Base-by-base conservation (phyloP, 2,329 filamentous ascomycete species). In the Calonectria hawksworthii region DNA sequence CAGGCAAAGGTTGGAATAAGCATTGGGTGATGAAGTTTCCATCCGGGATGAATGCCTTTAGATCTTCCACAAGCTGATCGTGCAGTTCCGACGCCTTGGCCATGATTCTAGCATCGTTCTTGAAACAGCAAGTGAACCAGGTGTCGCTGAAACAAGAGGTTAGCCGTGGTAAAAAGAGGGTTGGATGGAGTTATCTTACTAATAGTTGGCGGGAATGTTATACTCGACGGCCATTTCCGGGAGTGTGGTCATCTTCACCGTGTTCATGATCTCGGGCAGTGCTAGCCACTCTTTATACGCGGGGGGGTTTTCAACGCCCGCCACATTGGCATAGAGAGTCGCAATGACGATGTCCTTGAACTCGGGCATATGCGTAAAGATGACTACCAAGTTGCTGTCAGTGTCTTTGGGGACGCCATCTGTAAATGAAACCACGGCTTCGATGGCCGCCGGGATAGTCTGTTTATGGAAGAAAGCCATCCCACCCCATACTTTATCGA, bases 211-310 rank as follows among this genome's bases (percentile, higher is more conserved):
- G 16, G 76, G 76, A 6, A 77, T 66, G 3, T 78, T 78, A 59
- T 78, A 78, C 59, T 78, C 76, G 23, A 75, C 71, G 0, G 76
- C 76, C 72, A 78, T 78, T 23, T 78, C 76, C 0, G 68, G 26
- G 0, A 78, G n/a, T 8, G 76, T 78, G 1, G 76, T 78, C 44
- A 75, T 59, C 66, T 78, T 78, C 16, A 76, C 72, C 2, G 74
- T 75, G 38, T 44, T 78, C 21, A 75, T 13, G 18, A 78, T 78
- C 28, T 76, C 76, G 2, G 76, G 76, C 1, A 78, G 23, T 30
- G 68, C 76, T 13, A 78, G 23, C 76, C 76, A 78, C 30, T 78
- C 77, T 21, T 78, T 64, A 14, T 78, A 78, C 0, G 76, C 76
- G 3, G 61, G 50, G 28, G 76, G 72, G 21, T 75, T 77, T 10